A percentile compares a stretch with the other conserved stretches of the same genome.
These are phyloP conservation scores for Priceomyces castillae DNA, from an alignment of 805 yeast species.

Conservation along the genomic window DNA sequence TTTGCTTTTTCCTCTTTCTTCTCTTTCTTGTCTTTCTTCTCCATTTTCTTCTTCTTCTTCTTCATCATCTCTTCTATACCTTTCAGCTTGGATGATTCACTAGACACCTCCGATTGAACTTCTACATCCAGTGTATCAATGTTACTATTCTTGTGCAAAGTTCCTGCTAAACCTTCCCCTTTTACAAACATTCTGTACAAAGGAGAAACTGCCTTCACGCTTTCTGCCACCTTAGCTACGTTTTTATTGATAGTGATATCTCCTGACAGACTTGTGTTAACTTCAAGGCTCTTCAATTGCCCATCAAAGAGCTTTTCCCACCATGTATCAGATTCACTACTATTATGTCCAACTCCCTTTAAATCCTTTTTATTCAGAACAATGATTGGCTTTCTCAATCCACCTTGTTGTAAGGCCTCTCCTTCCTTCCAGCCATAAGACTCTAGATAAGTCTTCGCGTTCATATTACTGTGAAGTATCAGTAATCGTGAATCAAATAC, in stretches of 20 bases:
- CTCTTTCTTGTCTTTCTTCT: slow-evolving; percentile 11
- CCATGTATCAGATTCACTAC: slow-evolving; percentile 84
- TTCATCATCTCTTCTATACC: not conserved
- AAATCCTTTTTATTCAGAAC: slow-evolving; percentile 89
- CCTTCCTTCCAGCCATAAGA: slow-evolving; percentile 94
- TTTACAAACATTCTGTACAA: slow-evolving; percentile 81
- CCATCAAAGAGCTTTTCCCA: slow-evolving; percentile 97
- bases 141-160: slow-evolving; percentile 44
- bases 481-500: not conserved
- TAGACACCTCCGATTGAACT: no score
- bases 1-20: slow-evolving; percentile 14
- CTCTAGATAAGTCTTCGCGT: slow-evolving; percentile 67
- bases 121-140: not conserved
- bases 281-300: slow-evolving; percentile 75
- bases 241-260: slow-evolving; percentile 55
- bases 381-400: slow-evolving; percentile 77
- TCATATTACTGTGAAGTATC: slow-evolving; percentile 50
- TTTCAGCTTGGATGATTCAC: no score
- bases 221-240: slow-evolving; percentile 43
- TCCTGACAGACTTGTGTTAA: slow-evolving; percentile 32
- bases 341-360: slow-evolving; percentile 84
- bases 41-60: not conserved
- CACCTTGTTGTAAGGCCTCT: slow-evolving; percentile 75
- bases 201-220: slow-evolving; percentile 59
- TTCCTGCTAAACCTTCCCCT: slow-evolving; percentile 83